Evolutionary conservation across 2,329 filamentous ascomycete genomes (phyloP).

Genomic region (Mycocentrospora acerina): DNA sequence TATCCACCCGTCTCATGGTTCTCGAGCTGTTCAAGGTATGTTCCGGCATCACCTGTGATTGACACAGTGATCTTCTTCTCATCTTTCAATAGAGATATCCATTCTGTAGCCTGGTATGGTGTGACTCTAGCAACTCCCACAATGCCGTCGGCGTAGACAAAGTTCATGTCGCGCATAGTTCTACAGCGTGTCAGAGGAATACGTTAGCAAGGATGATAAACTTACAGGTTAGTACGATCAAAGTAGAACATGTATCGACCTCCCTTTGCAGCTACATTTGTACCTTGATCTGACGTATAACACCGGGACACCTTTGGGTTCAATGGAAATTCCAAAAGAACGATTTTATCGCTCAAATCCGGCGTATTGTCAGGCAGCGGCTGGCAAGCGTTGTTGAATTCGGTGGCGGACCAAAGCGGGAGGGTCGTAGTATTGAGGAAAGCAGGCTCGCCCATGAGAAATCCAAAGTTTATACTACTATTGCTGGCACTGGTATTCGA

Average conservation of each 20-base stretch:
- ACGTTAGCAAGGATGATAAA: neutral
- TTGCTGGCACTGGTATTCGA: conserved; percentile 33
- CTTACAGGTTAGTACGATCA: conserved; percentile 11
- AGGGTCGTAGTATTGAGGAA: conserved; percentile 16
- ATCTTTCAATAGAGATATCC: conserved; percentile 14
- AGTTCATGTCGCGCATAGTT: conserved; percentile 17
- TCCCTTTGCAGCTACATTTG: conserved; percentile 49
- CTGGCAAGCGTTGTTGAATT: conserved; percentile 55
- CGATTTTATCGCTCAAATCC: conserved; percentile 60
- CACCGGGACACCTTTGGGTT: conserved; percentile 16
- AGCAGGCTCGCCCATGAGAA: conserved; percentile 36
- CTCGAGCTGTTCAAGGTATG: conserved; percentile 13
- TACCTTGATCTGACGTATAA: conserved; percentile 17
- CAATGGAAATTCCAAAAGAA: conserved; percentile 32
- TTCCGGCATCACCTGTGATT: conserved; percentile 9
- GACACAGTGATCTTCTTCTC: conserved; percentile 13
- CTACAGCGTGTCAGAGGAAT: neutral
- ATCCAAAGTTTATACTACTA: conserved; percentile 26
- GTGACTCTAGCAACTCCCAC: conserved; percentile 9
- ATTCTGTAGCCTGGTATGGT: conserved; percentile 11
- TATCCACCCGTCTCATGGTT: conserved; percentile 14
- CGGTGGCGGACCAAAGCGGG: conserved; percentile 42
- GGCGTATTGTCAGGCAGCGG: conserved; percentile 54
- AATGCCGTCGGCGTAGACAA: conserved; percentile 15
- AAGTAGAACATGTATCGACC: conserved; percentile 52